Evolutionary conservation across 2,329 filamentous ascomycete genomes (phyloP).

Genomic region (Triangularia verruculosa): DNA sequence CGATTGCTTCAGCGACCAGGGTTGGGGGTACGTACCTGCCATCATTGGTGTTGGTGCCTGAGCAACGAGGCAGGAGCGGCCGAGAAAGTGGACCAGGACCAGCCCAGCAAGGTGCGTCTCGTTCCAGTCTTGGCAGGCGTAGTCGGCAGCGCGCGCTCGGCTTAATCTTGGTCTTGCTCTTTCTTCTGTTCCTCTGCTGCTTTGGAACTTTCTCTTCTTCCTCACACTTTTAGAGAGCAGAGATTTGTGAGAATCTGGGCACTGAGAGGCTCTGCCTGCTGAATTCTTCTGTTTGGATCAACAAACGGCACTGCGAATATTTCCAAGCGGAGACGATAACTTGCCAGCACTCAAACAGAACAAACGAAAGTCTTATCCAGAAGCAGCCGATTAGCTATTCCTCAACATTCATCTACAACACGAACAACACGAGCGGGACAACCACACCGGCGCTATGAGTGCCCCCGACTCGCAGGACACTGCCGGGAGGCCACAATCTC

Average conservation of each 20-base stretch:
- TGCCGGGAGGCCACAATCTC: constrained; percentile 39
- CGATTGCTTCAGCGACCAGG: constrained; percentile 15
- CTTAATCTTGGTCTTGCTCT: constrained; percentile 8
- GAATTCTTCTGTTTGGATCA: background rate
- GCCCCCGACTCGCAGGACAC: constrained; percentile 19
- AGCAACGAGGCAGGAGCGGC: constrained; percentile 11
- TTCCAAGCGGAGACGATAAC: background rate
- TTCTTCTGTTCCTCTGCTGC: background rate
- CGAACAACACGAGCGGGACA: background rate
- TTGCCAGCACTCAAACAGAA: background rate
- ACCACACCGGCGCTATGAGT: constrained; percentile 26
- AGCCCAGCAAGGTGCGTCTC: constrained; percentile 19
- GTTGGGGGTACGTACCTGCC: constrained; percentile 15
- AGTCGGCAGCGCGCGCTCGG: background rate
- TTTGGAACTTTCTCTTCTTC: background rate
- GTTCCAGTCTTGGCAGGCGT: constrained; percentile 1
- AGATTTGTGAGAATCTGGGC: background rate
- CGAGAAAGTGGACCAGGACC: constrained; percentile 3
- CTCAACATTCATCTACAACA: background rate
- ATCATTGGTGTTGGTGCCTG: constrained; percentile 2
- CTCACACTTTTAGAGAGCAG: background rate
- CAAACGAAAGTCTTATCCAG: background rate
- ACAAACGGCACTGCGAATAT: background rate
- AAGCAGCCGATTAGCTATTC: background rate
- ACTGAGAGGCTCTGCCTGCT: background rate